Evolutionary conservation across 2,329 filamentous ascomycete species (phyloP).

Genomic region (Xylaria sp.): DNA sequence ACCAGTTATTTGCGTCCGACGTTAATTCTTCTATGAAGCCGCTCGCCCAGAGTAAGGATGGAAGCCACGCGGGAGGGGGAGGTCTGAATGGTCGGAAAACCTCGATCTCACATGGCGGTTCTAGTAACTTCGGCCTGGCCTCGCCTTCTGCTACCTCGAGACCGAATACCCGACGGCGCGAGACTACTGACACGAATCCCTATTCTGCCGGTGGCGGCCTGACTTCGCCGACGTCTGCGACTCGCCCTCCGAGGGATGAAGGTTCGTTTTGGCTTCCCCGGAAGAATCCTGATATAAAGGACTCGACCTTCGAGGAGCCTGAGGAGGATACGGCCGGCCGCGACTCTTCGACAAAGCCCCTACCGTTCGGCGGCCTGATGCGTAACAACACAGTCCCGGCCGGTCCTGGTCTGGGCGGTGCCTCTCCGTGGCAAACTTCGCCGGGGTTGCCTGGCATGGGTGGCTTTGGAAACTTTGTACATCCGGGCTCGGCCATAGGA

Average conservation of each 20-base stretch:
- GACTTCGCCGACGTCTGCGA: constrained; percentile 63
- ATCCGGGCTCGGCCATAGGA: constrained; percentile 59
- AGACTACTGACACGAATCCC: constrained; percentile 73
- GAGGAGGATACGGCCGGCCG: constrained; percentile 44
- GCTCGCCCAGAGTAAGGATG: constrained; percentile 72
- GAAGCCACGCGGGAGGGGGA: constrained; percentile 57
- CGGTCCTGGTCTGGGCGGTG: constrained; percentile 46
- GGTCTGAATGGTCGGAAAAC: constrained; percentile 73
- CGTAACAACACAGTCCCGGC: constrained; percentile 57
- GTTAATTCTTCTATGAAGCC: constrained; percentile 95
- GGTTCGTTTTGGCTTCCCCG: constrained; percentile 59
- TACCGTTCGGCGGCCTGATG: constrained; percentile 50
- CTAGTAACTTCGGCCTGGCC: constrained; percentile 67
- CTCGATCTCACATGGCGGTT: constrained; percentile 74
- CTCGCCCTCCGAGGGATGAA: constrained; percentile 66
- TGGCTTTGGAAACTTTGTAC: constrained; percentile 87
- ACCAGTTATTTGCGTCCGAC: constrained; percentile 76
- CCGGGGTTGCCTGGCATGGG: constrained; percentile 71
- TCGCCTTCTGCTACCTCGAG: constrained; percentile 74
- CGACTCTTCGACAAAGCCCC: constrained; percentile 38
- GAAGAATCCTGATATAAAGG: constrained; percentile 56
- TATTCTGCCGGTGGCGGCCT: constrained; percentile 53
- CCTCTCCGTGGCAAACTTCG: constrained; percentile 50
- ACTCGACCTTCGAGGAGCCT: constrained; percentile 54
- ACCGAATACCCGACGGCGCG: constrained; percentile 77